Evolutionary conservation across 805 yeast species (phyloP), one percentile per base, ranked within the genome.

Genomic region (Yamadazyma nakazawae): DNA sequence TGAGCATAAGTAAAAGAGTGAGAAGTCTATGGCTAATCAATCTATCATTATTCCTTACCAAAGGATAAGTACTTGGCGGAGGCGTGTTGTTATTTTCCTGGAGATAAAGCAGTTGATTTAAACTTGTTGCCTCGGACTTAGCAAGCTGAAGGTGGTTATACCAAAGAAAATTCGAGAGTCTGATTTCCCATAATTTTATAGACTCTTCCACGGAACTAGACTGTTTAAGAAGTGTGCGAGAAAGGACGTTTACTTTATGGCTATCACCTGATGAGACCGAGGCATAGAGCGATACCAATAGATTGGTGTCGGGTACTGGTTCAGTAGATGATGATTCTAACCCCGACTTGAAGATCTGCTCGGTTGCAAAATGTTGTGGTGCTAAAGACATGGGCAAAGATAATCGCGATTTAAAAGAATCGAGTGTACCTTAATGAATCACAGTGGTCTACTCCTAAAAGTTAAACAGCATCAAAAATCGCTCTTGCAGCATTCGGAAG

Each of bases 1-100:
- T 75, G 43, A 78, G 60, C 44, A 78, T 59, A 28, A 73, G 60
- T 21, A 78, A 46, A 18, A 74, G 49, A 3, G 64, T 49, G 21
- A 71, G 49, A 31, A 71, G 52, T 44, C 52, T 54, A 50, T 62
- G 58, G 10, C 56, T 51, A n/a, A 70, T 61, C 7, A 37, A 26
- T 6, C 63, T 55, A 26, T 62, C 57, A 35, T 67, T 68, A 45
- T 68, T 68, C 37, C 64, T 64, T 10, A 75, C 74, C 16, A 72
- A 54, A 4, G 75, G 75, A 42, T 61, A 64, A 1, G 65, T 56
- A n/a, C 18, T 24, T 11, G 30, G 14, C 11, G 53, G 47, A 25
- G 51, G 43, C 5, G 38, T 38, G 35, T 49, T 51, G n/a, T 46
- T 47, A 49, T 62, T 64, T 46, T 71, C 76, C 18, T 51, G 48